phyloP scores from a whole-genome alignment of 1,284 basidiomycete genomes.

The Clitocybe nebularis region DNA sequence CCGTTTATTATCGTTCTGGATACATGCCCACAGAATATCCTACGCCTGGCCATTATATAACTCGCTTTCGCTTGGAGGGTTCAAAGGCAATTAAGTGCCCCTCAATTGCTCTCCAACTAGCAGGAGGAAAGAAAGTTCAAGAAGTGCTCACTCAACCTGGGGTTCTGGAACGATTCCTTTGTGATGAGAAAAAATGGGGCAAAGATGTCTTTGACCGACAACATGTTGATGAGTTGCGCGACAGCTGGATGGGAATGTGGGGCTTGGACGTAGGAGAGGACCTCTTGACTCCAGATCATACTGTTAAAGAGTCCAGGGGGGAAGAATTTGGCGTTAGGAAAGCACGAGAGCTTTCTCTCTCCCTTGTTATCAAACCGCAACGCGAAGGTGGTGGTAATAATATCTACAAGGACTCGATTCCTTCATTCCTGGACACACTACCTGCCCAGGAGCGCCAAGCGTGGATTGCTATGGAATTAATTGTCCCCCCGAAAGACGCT shows the following conservation, averaged over 20 bases:
- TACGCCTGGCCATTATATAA: conserved; percentile 56
- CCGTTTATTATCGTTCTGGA: conserved; percentile 85
- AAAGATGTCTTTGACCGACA: conserved; percentile 28
- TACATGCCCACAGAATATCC: conserved; percentile 87
- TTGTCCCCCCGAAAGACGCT: conserved; percentile 66
- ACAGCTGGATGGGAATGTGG: conserved; percentile 83
- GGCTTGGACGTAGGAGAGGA: conserved; percentile 56
- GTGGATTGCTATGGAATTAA: conserved; percentile 95
- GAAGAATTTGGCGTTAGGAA: conserved; percentile 43
- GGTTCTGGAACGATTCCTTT: conserved; percentile 72
- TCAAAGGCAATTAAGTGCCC: conserved; percentile 93
- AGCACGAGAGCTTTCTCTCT: conserved; percentile 49
- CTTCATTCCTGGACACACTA: conserved; percentile 67
- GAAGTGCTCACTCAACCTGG: conserved; percentile 79
- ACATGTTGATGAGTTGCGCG: conserved; percentile 50
- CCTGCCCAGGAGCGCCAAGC: conserved; percentile 57
- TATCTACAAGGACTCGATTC: conserved; percentile 85
- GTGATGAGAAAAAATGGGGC: conserved; percentile 36
- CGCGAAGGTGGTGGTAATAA: conserved; percentile 98
- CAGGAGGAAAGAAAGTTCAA: conserved; percentile 95
- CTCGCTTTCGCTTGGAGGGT: conserved; percentile 74
- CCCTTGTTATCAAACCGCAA: conserved; percentile 92
- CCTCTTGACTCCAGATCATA: conserved; percentile 26
- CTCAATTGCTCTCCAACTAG: conserved; percentile 85
- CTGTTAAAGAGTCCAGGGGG: conserved; percentile 19